phyloP scores from a whole-genome alignment of 2,329 filamentous ascomycete genomes.

The Trichoderma simmonsii region DNA sequence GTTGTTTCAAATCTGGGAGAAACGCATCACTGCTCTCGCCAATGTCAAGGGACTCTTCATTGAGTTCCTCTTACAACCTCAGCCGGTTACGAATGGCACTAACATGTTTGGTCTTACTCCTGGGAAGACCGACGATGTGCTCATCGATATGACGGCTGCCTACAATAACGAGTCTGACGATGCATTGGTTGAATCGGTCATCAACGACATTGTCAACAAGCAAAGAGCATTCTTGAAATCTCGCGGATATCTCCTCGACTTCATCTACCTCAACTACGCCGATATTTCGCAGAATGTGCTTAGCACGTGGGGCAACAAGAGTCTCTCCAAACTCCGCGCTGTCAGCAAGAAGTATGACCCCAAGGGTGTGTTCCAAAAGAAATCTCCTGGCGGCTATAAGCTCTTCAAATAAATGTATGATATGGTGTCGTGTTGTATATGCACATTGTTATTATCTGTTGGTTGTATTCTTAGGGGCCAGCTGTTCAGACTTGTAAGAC shows the following conservation, averaged over 20 bases:
- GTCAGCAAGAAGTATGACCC: conserved; percentile 19
- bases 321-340: not conserved
- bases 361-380: conserved; percentile 12
- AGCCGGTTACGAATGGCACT: not conserved
- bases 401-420: not conserved
- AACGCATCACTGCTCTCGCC: not conserved
- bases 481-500: not conserved
- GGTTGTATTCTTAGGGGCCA: not conserved
- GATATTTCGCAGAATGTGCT: conserved; percentile 6
- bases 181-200: not conserved
- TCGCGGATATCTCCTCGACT: not conserved
- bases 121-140: not conserved
- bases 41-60: not conserved
- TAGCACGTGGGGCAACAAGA: conserved; percentile 8
- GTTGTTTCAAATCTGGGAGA: not conserved
- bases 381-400: conserved; percentile 4
- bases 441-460: not conserved
- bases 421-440: not conserved
- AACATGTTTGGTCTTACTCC: conserved; percentile 7
- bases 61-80: conserved; percentile 3
- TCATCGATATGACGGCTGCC: conserved; percentile 2
- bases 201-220: not conserved
- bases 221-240: not conserved
- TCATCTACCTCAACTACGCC: conserved; percentile 18
- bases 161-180: not conserved